Evolutionary conservation across 1,139 yeast genomes (phyloP).

Genomic region (Kodamaea fungicola): DNA sequence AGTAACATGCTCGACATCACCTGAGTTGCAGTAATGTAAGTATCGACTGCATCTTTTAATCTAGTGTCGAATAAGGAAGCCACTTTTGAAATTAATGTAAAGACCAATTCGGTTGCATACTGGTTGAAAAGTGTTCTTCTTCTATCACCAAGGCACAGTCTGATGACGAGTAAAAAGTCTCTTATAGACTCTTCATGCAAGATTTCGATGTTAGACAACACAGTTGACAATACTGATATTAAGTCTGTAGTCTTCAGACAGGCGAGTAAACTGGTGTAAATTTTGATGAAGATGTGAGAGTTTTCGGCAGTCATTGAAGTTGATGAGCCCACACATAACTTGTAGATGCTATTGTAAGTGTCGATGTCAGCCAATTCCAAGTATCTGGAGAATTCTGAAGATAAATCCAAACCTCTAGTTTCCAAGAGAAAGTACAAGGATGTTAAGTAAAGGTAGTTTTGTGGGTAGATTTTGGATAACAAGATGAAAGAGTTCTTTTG

Average conservation of each 20-base stretch:
- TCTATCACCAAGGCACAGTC: constrained; percentile 41
- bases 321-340: constrained; percentile 10
- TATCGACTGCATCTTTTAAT: constrained; percentile 7
- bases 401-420: constrained; percentile 13
- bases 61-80: constrained; percentile 8
- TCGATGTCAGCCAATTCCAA: constrained; percentile 12
- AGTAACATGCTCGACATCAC: constrained; percentile 55
- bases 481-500: constrained; percentile 24
- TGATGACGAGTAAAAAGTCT: constrained; percentile 22
- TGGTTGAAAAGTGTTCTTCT: constrained; percentile 61
- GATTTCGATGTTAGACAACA: constrained; percentile 1
- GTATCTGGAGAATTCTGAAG: constrained; percentile 11
- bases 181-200: constrained; percentile 7
- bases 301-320: constrained; percentile 8
- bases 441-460: constrained; percentile 14
- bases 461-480: constrained; percentile 17
- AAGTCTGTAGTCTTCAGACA: constrained; percentile 11
- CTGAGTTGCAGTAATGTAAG: constrained; percentile 39
- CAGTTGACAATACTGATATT: constrained; percentile 9
- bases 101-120: constrained; percentile 55
- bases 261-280: constrained; percentile 8
- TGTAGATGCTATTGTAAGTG: constrained; percentile 8
- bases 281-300: constrained; percentile 2
- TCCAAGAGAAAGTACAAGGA: constrained; percentile 19
- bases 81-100: constrained; percentile 34